Evolutionary conservation across 441 rosid genomes (phyloP), one percentile per base, ranked within the genome.

Genomic region (Jatropha multifida): DNA sequence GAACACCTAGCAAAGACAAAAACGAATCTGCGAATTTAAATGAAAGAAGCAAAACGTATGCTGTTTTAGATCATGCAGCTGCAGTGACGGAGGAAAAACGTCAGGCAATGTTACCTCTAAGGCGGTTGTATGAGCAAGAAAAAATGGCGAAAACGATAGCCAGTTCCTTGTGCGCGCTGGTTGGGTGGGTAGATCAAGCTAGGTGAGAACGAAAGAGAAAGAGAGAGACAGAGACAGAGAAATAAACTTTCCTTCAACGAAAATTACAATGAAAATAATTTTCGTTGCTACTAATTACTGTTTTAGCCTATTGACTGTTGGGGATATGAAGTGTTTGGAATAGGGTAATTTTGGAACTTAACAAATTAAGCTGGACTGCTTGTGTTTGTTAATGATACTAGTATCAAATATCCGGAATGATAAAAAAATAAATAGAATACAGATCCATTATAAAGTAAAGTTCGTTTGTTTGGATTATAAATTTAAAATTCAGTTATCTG

Each of bases 171-270:
- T 74, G 56, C 27, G 73, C 74, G 48, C 55, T 41, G 81, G 78
- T 73, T 62, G 44, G 71, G 78, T 68, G 44, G 71, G 78, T 68
- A 77, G 88, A 81, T 83, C 83, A 83, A 55, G 80, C 79, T 71
- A 63, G 20, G 70, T 9, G 66, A 61, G 54, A 58, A 61, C 65
- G 65, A 65, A 52, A 32, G 70, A 20, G 18, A 17, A 11, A 42
- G 46, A 13, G 9, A 63, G 20, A 49, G 4, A 20, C 13, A 17
- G 48, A 42, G 5, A 13, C 5, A 63, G 20, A 49, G 4, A 66
- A 46, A 54, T 61, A 69, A 54, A 48, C 56, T 32, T 55, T 67
- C 67, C 69, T 60, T 51, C 70, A 32, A 68, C 69, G 77, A 69
- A 49, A 73, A 41, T 64, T 73, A 68, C 81, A 73, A 78, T 42